A percentile compares a stretch with the other conserved stretches of the same genome.
These are phyloP conservation scores for Plasmodium berghei DNA, from an alignment of 169 alveolate genomes.

Conservation along the genomic window DNA sequence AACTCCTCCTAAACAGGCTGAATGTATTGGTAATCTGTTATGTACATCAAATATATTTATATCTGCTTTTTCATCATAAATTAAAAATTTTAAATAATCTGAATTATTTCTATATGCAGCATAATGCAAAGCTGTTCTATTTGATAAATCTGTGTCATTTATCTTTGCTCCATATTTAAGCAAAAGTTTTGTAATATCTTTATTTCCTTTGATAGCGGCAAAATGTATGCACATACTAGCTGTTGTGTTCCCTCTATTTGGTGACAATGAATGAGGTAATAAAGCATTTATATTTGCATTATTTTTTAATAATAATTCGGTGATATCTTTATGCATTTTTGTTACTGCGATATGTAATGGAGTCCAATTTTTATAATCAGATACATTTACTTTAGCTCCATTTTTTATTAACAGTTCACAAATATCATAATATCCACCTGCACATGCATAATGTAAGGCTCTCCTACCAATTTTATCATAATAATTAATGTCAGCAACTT, in stretches of 20 bases:
- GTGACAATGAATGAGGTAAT: constrained; percentile 90
- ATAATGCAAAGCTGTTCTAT: constrained; percentile 89
- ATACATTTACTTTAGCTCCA: constrained; percentile 85
- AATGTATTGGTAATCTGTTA: constrained; percentile 91
- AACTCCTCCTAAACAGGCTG: constrained; percentile 91
- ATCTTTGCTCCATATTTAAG: constrained; percentile 84
- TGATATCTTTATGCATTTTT: constrained; percentile 87
- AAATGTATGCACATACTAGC: constrained; percentile 88
- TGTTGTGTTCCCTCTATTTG: constrained; percentile 86
- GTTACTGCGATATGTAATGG: constrained; percentile 90
- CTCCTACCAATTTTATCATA: constrained; percentile 90
- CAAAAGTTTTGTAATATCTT: constrained; percentile 83
- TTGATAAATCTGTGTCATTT: constrained; percentile 86
- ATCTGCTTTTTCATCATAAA: constrained; percentile 86
- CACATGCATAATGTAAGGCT: constrained; percentile 90
- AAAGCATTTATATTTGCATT: constrained; percentile 85
- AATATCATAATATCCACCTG: constrained; percentile 85
- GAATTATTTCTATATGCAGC: constrained; percentile 85
- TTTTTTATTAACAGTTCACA: constrained; percentile 81
- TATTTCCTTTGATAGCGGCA: constrained; percentile 90
- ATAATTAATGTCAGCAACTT: constrained; percentile 81
- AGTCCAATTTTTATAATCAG: constrained; percentile 90
- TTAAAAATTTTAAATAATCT: constrained; percentile 83
- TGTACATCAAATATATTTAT: constrained; percentile 86
- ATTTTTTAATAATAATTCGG: constrained; percentile 80